These are phyloP conservation scores for Chimonanthus praecox DNA, from an alignment of 164 flowering plant genomes.

Conservation along the genomic window DNA sequence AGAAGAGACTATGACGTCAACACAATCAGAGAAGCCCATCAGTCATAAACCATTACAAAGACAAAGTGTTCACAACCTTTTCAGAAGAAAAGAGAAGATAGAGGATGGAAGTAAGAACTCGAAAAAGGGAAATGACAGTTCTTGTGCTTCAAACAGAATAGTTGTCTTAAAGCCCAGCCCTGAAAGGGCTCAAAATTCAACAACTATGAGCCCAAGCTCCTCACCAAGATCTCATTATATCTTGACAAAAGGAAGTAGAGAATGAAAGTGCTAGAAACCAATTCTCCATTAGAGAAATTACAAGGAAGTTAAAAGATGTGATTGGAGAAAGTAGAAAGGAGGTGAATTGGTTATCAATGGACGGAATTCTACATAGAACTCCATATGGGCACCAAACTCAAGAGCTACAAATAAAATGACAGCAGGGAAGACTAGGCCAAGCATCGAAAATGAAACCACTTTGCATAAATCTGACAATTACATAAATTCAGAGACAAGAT, in stretches of 20 bases:
- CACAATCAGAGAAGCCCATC: constrained; percentile 23
- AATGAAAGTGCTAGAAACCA: constrained; percentile 35
- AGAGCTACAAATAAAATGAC: constrained; percentile 11
- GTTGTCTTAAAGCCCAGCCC: constrained; percentile 73
- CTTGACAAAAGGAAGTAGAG: constrained; percentile 17
- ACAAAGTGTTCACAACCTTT: constrained; percentile 26
- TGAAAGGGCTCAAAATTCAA: constrained; percentile 20
- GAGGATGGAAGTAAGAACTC: constrained; percentile 21
- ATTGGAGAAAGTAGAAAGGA: constrained; percentile 51
- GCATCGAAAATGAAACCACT: constrained; percentile 15
- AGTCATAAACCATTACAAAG: constrained; percentile 27
- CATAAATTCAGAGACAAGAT: constrained; percentile 11
- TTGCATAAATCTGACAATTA: constrained; percentile 9
- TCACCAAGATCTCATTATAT: constrained; percentile 19
- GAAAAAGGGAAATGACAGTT: constrained; percentile 12
- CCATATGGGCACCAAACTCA: constrained; percentile 15
- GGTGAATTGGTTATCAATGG: constrained; percentile 26
- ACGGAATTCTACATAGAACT: constrained; percentile 17
- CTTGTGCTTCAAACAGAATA: constrained; percentile 42
- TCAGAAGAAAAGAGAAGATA: constrained; percentile 52
- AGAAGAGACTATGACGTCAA: constrained; percentile 4
- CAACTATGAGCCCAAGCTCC: constrained; percentile 19
- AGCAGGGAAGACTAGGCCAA: constrained; percentile 10
- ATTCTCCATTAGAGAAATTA: constrained; percentile 67
- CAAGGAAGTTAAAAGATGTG: constrained; percentile 56